Conservation (phyloP, 805 yeast genomes). For the Komagataella mondaviorum region DNA sequence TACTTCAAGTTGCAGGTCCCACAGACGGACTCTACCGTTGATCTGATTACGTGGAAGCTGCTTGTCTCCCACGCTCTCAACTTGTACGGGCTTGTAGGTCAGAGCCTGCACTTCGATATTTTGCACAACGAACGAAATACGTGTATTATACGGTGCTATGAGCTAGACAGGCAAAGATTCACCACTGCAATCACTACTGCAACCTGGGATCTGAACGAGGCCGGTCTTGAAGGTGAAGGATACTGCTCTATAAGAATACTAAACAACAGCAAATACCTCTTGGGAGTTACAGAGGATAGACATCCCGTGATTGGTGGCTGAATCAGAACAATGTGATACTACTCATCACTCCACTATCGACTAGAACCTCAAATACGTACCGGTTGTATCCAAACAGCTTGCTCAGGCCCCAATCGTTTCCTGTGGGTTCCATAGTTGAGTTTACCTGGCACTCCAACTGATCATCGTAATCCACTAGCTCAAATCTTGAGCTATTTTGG, state of each 20-base stretch:
- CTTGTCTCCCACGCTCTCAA: not conserved
- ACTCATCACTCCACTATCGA: conserved; percentile 14
- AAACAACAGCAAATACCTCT: not conserved
- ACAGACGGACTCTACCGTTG: not conserved
- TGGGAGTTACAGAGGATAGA: not conserved
- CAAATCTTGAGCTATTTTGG: conserved; percentile 8
- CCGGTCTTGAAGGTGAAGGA: not conserved
- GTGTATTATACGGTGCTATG: not conserved
- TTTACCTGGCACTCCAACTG: conserved; percentile 2
- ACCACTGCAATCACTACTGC: not conserved
- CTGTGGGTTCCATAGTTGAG: conserved; percentile 7
- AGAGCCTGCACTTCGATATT: not conserved
- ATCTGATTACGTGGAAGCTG: not conserved
- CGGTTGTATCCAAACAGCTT: conserved; percentile 13
- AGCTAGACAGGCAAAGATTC: not conserved
- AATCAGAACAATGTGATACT: conserved; percentile 13
- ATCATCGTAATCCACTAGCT: conserved; percentile 15
- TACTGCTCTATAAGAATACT: not conserved
- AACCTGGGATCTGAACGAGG: not conserved
- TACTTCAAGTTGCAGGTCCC: not conserved
- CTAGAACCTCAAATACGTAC: conserved; percentile 17
- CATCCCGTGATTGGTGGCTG: not conserved
- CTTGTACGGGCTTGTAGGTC: not conserved
- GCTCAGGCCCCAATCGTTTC: conserved; percentile 20
- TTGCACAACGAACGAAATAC: not conserved